A percentile compares a stretch with the other conserved stretches of the same genome.
Conservation (phyloP, 768 basidiomycete genomes). For the Lactarius sp. region DNA sequence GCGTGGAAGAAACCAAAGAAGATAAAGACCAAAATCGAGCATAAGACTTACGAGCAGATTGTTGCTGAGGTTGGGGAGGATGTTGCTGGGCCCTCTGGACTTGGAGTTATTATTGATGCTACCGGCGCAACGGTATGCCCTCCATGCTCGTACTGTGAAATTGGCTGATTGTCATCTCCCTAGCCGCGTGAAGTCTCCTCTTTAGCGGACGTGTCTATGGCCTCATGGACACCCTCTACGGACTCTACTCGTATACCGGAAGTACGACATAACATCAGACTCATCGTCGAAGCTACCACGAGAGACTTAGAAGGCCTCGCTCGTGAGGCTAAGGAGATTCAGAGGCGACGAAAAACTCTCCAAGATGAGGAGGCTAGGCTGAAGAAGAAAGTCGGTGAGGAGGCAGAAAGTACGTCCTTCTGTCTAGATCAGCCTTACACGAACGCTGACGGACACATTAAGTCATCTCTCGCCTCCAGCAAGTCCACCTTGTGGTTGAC, state of each 20-base stretch:
- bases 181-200: slow-evolving; percentile 88
- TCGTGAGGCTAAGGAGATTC: slow-evolving; percentile 78
- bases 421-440: background rate
- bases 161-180: slow-evolving; percentile 13
- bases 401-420: slow-evolving; percentile 60
- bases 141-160: slow-evolving; percentile 9
- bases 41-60: slow-evolving; percentile 97
- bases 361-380: slow-evolving; percentile 65
- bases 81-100: slow-evolving; percentile 38
- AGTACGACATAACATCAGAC: slow-evolving; percentile 90
- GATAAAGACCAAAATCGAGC: slow-evolving; percentile 78
- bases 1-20: slow-evolving; percentile 86
- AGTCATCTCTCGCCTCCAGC: slow-evolving; percentile 78
- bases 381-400: slow-evolving; percentile 62
- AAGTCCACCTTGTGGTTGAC: slow-evolving; percentile 68
- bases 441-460: slow-evolving; percentile 17
- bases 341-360: slow-evolving; percentile 73
- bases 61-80: slow-evolving; percentile 79
- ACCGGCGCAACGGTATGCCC: slow-evolving; percentile 81
- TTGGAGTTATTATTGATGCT: slow-evolving; percentile 92
- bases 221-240: slow-evolving; percentile 80
- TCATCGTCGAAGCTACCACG: slow-evolving; percentile 80
- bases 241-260: slow-evolving; percentile 91
- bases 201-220: slow-evolving; percentile 68
- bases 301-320: slow-evolving; percentile 85